A percentile compares a stretch with the other conserved stretches of the same genome.
Conservation (phyloP, 306 rosid species). For the Malus sylvestris region DNA sequence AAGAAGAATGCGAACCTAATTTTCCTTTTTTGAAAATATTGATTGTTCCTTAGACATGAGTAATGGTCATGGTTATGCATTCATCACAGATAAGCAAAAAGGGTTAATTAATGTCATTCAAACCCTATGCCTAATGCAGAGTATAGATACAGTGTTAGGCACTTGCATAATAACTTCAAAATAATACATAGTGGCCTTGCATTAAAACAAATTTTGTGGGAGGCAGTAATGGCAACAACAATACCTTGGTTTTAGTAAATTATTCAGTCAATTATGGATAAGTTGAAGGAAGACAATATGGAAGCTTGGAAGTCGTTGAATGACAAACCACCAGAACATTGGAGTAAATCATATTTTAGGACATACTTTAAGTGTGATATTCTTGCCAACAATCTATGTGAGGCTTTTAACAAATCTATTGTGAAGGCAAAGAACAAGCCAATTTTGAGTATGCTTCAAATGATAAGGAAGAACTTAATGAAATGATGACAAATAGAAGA, state of each 20-base stretch:
- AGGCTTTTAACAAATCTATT: too few species aligned
- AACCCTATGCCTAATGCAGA: not conserved
- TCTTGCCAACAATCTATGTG: too few species aligned
- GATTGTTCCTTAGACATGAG: not conserved
- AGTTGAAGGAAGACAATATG: not conserved
- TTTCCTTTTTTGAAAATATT: not conserved
- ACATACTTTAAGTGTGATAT: too few species aligned
- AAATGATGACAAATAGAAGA: too few species aligned
- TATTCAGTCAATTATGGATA: not conserved
- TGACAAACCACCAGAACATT: not conserved
- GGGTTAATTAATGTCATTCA: not conserved
- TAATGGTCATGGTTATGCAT: not conserved
- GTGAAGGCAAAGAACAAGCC: too few species aligned
- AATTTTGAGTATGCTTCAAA: too few species aligned
- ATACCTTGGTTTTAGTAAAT: not conserved
- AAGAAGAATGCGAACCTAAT: too few species aligned
- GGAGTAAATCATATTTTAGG: not conserved
- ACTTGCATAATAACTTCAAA: not conserved
- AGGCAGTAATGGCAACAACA: not conserved
- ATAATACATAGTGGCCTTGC: too few species aligned
- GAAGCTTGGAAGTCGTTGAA: not conserved
- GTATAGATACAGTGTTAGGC: not conserved
- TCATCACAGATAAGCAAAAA: not conserved
- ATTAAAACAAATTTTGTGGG: not conserved
- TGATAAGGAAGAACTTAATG: too few species aligned